A percentile compares a stretch with the other conserved stretches of the same genome.
Conservation (phyloP, 2,329 filamentous ascomycete genomes). For the Fusarium cicatricum region DNA sequence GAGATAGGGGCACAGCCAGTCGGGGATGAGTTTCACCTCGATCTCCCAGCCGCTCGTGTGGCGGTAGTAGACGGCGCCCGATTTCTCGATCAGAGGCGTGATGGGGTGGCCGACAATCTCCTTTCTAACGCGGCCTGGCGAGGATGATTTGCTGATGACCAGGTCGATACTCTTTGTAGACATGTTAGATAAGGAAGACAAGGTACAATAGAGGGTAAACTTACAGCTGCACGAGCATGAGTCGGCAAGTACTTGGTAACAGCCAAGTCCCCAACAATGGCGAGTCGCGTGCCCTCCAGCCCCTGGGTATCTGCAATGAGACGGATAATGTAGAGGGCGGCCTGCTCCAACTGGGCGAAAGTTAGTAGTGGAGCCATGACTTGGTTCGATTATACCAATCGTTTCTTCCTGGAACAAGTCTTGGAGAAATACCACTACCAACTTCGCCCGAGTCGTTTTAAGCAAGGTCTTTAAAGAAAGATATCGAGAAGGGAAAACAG, state of each 20-base stretch:
- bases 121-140: slow-evolving; percentile 41
- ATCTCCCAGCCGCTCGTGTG: slow-evolving; percentile 41
- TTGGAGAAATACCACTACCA: not conserved
- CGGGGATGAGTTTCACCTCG: slow-evolving; percentile 43
- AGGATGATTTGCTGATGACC: slow-evolving; percentile 43
- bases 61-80: slow-evolving; percentile 38
- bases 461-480: not conserved
- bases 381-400: no score
- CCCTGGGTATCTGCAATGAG: slow-evolving; percentile 66
- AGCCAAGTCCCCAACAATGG: slow-evolving; percentile 41
- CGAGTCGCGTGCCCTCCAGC: slow-evolving; percentile 41
- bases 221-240: slow-evolving; percentile 27
- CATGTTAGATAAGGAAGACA: not conserved
- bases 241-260: slow-evolving; percentile 40
- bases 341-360: slow-evolving; percentile 65
- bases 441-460: not conserved
- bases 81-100: slow-evolving; percentile 40
- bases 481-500: not conserved
- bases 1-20: slow-evolving; percentile 44
- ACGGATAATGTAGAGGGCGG: slow-evolving; percentile 89
- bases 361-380: slow-evolving; percentile 37
- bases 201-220: not conserved
- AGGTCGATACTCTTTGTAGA: slow-evolving; percentile 44
- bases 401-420: no score
- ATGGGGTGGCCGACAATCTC: slow-evolving; percentile 43